These are phyloP conservation scores for Boletus edulis DNA, from an alignment of 768 basidiomycete species.

Conservation along the genomic window DNA sequence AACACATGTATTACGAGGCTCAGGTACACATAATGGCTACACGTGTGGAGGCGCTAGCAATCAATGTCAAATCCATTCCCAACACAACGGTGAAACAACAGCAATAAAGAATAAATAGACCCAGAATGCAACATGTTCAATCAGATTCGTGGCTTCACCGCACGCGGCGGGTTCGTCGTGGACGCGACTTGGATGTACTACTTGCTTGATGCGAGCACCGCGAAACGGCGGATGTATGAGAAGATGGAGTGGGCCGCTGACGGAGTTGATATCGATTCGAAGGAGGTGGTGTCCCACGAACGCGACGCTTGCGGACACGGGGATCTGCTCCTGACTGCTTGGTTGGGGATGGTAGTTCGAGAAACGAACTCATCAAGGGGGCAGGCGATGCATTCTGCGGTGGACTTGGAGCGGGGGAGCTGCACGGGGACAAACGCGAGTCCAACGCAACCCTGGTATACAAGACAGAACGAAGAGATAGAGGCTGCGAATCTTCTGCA, in stretches of 20 bases:
- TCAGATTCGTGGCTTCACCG: background rate
- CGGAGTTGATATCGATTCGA: conserved; percentile 30
- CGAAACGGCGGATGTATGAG: conserved; percentile 12
- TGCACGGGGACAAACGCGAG: conserved; percentile 7
- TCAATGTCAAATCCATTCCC: conserved; percentile 6
- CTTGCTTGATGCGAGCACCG: conserved; percentile 17
- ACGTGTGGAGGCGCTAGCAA: background rate
- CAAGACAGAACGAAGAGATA: conserved; percentile 31
- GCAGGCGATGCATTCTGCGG: conserved; percentile 7
- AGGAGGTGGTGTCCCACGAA: conserved; percentile 7
- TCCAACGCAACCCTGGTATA: conserved; percentile 39
- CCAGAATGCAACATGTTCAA: background rate
- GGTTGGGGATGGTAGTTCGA: conserved; percentile 8
- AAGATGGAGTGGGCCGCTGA: conserved; percentile 23
- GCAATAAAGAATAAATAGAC: conserved; percentile 36
- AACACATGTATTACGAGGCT: conserved; percentile 3
- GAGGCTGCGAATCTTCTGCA: conserved; percentile 26
- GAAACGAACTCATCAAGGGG: conserved; percentile 1
- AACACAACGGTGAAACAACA: conserved; percentile 22
- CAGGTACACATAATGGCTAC: conserved; percentile 13
- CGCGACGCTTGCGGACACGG: conserved; percentile 11
- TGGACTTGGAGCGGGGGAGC: conserved; percentile 4
- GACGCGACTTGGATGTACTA: conserved; percentile 11
- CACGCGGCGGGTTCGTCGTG: conserved; percentile 14
- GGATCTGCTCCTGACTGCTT: conserved; percentile 4